Evolutionary conservation across 2,329 filamentous ascomycete species (phyloP).

Genomic region (Colletotrichum magnum): DNA sequence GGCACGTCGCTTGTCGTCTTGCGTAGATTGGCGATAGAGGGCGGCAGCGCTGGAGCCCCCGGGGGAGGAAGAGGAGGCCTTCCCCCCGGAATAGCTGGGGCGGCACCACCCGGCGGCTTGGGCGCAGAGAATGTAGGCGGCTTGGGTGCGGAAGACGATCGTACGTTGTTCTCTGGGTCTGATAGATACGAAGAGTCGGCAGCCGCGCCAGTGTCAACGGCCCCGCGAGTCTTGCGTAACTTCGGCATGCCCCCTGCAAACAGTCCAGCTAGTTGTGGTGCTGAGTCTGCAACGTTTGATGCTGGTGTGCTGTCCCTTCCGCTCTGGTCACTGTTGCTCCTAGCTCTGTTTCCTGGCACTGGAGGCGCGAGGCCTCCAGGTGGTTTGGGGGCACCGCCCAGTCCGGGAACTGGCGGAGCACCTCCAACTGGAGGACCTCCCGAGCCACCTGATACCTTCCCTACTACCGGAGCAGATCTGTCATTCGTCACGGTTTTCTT

Average conservation of each 20-base stretch:
- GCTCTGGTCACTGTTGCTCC: slow-evolving; percentile 87
- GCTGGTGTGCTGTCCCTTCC: slow-evolving; percentile 59
- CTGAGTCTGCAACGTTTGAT: slow-evolving; percentile 64
- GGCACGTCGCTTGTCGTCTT: slow-evolving; percentile 66
- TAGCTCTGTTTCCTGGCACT: slow-evolving; percentile 76
- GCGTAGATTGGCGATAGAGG: slow-evolving; percentile 72
- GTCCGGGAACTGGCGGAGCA: slow-evolving; percentile 84
- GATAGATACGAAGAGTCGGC: slow-evolving; percentile 81
- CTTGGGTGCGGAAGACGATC: slow-evolving; percentile 64
- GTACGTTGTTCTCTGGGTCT: slow-evolving; percentile 76
- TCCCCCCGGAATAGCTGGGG: slow-evolving; percentile 71
- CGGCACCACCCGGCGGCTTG: slow-evolving; percentile 70
- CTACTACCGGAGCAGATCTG: slow-evolving; percentile 84
- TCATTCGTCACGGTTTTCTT: slow-evolving; percentile 95
- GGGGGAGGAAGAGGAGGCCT: slow-evolving; percentile 63
- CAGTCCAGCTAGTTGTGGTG: slow-evolving; percentile 87
- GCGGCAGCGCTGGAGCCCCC: slow-evolving; percentile 63
- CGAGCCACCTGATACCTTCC: slow-evolving; percentile 65
- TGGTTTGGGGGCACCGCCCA: slow-evolving; percentile 61
- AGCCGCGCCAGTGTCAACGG: slow-evolving; percentile 76
- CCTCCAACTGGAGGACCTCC: slow-evolving; percentile 77
- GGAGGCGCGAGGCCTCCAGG: slow-evolving; percentile 80
- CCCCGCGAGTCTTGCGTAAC: slow-evolving; percentile 87
- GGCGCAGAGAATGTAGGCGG: slow-evolving; percentile 69
- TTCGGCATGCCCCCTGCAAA: slow-evolving; percentile 98